These are phyloP conservation scores for Yamadazyma sp. DNA, from an alignment of 1,139 yeast genomes.

Conservation along the genomic window DNA sequence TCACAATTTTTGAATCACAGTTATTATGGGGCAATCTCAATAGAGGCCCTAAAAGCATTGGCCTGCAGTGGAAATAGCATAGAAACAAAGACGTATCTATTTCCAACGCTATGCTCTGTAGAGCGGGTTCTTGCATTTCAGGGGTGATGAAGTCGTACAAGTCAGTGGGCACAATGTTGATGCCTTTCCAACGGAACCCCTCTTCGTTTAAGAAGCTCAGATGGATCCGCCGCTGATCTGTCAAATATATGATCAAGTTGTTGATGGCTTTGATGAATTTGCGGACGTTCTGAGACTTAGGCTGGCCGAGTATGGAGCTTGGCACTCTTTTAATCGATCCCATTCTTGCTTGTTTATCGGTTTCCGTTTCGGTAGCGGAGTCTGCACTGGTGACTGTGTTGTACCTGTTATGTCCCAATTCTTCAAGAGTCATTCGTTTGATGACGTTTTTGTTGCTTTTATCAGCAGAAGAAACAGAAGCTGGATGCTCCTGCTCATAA, in stretches of 20 bases:
- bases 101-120: slow-evolving; percentile 22
- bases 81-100: slow-evolving; percentile 81
- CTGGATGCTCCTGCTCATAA: slow-evolving; percentile 8
- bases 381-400: slow-evolving; percentile 22
- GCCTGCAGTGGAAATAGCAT: slow-evolving; percentile 67
- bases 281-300: slow-evolving; percentile 24
- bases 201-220: slow-evolving; percentile 35
- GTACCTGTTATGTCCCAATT: slow-evolving; percentile 20
- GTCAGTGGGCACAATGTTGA: slow-evolving; percentile 40
- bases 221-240: slow-evolving; percentile 55
- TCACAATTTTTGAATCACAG: slow-evolving; percentile 69
- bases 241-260: slow-evolving; percentile 54
- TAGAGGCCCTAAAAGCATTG: slow-evolving; percentile 79
- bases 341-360: slow-evolving; percentile 7
- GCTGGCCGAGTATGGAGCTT: slow-evolving; percentile 12
- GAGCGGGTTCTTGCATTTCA: slow-evolving; percentile 10
- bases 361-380: slow-evolving; percentile 27
- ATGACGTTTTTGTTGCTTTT: slow-evolving; percentile 25
- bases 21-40: slow-evolving; percentile 69
- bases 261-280: slow-evolving; percentile 47
- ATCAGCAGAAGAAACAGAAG: background rate
- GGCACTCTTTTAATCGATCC: slow-evolving; percentile 9
- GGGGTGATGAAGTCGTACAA: slow-evolving; percentile 26
- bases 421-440: slow-evolving; percentile 28
- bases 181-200: slow-evolving; percentile 45